Percentiles rank a stretch among this genome's conserved stretches.
Conservation (phyloP, 306 rosid species). For the Vicia sativa region DNA sequence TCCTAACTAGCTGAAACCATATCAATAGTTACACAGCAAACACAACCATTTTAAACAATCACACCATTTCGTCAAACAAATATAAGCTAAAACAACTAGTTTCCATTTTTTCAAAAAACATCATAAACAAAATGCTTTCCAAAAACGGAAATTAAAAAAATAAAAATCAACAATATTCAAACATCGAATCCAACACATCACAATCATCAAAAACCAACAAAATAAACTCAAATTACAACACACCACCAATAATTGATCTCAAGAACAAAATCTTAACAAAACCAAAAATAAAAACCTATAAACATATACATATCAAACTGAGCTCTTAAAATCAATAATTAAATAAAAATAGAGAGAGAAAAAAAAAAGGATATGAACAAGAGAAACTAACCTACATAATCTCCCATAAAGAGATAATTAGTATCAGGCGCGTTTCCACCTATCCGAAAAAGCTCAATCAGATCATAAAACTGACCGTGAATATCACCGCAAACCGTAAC, state of each 20-base stretch:
- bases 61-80: slow-evolving; percentile 10
- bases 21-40: slow-evolving; percentile 11
- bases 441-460: slow-evolving; percentile 93
- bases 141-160: slow-evolving; percentile 3
- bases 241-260: not conserved
- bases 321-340: not conserved
- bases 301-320: not conserved
- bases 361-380: not conserved
- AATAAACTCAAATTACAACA: slow-evolving; percentile 14
- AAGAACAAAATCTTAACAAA: not conserved
- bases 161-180: not conserved
- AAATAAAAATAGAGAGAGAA: not conserved
- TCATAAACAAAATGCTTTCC: slow-evolving; percentile 1
- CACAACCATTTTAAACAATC: not conserved
- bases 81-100: not conserved
- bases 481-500: slow-evolving; percentile 97
- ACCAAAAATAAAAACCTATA: slow-evolving; percentile 24
- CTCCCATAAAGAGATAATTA: slow-evolving; percentile 97
- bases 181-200: not conserved
- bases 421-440: slow-evolving; percentile 95
- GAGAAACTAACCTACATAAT: slow-evolving; percentile 81
- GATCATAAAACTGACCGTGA: slow-evolving; percentile 98
- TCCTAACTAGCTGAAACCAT: slow-evolving; percentile 28
- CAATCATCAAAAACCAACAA: not conserved
- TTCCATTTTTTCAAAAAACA: slow-evolving; percentile 8